phyloP scores from a whole-genome alignment of 768 basidiomycete genomes.

The Mycena rebaudengoi region DNA sequence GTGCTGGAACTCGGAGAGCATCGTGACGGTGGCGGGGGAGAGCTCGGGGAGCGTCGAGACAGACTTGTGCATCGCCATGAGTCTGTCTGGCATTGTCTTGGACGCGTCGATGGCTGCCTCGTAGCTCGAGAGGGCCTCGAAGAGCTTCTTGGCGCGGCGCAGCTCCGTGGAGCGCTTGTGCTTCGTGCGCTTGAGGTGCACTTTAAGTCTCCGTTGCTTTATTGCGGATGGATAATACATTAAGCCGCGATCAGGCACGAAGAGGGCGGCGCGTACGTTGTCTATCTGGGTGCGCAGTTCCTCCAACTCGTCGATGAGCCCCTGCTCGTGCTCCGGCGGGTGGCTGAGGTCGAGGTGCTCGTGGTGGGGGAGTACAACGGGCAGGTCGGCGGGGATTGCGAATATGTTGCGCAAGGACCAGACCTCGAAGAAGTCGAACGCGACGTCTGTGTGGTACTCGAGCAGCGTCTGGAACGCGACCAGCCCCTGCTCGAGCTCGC shows the following conservation, averaged over 20 bases:
- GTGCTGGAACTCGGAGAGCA: constrained; percentile 45
- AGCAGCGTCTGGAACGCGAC: constrained; percentile 90
- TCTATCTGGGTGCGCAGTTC: constrained; percentile 72
- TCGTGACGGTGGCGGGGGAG: constrained; percentile 46
- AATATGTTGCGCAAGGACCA: constrained; percentile 93
- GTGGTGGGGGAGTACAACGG: constrained; percentile 81
- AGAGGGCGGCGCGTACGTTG: constrained; percentile 51
- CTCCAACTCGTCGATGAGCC: constrained; percentile 73
- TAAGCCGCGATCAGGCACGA: constrained; percentile 11
- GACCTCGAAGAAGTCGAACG: constrained; percentile 91
- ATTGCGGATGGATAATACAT: constrained; percentile 1
- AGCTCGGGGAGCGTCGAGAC: constrained; percentile 60
- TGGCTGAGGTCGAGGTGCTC: constrained; percentile 71
- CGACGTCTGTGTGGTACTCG: constrained; percentile 88
- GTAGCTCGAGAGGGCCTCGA: constrained; percentile 44
- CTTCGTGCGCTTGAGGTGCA: constrained; percentile 62
- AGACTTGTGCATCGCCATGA: constrained; percentile 51
- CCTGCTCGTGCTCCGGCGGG: constrained; percentile 65
- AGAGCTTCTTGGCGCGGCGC: constrained; percentile 53
- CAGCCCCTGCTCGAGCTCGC: constrained; percentile 81
- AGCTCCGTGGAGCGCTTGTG: constrained; percentile 56
- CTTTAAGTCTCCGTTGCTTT: constrained; percentile 74
- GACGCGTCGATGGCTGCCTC: constrained; percentile 15
- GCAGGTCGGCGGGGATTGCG: constrained; percentile 71
- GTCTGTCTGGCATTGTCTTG: background rate